phyloP scores from a whole-genome alignment of 345 rosid genomes.

The Rhodamnia rubescens region DNA sequence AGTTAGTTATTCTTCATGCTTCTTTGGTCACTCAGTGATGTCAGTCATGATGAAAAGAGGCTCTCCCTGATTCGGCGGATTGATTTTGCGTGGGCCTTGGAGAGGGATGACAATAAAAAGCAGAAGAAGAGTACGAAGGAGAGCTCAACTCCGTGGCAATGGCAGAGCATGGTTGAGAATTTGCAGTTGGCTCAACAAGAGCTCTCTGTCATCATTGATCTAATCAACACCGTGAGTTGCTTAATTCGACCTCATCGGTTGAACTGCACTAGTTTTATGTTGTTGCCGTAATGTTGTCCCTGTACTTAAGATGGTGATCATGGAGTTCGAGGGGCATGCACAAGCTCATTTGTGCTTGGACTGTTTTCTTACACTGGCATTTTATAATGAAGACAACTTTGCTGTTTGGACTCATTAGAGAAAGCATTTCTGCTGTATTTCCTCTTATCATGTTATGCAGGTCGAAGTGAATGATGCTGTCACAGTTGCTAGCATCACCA shows the following conservation, averaged over 20 bases:
- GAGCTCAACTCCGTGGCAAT: constrained; percentile 47
- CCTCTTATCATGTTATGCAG: constrained; percentile 15
- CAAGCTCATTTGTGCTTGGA: not conserved
- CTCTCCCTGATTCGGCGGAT: constrained; percentile 63
- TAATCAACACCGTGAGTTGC: constrained; percentile 72
- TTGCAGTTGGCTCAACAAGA: constrained; percentile 88
- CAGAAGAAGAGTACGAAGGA: constrained; percentile 56
- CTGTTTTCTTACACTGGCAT: not conserved
- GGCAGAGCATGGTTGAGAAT: constrained; percentile 92
- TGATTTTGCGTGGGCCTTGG: constrained; percentile 91
- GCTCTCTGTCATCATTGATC: constrained; percentile 79
- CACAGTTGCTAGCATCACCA: constrained; percentile 69
- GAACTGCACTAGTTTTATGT: not conserved
- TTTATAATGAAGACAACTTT: not conserved
- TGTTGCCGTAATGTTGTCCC: not conserved
- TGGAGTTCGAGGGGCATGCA: not conserved
- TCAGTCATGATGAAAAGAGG: constrained; percentile 70
- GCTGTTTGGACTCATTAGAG: not conserved
- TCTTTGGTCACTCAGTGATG: constrained; percentile 24
- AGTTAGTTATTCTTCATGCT: not conserved
- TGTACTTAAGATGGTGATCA: not conserved
- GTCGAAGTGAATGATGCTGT: constrained; percentile 87
- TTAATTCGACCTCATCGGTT: not conserved
- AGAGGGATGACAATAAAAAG: constrained; percentile 49
- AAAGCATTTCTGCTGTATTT: not conserved